Conservation (phyloP, 2,329 filamentous ascomycete genomes). For the Exophiala calicioides region DNA sequence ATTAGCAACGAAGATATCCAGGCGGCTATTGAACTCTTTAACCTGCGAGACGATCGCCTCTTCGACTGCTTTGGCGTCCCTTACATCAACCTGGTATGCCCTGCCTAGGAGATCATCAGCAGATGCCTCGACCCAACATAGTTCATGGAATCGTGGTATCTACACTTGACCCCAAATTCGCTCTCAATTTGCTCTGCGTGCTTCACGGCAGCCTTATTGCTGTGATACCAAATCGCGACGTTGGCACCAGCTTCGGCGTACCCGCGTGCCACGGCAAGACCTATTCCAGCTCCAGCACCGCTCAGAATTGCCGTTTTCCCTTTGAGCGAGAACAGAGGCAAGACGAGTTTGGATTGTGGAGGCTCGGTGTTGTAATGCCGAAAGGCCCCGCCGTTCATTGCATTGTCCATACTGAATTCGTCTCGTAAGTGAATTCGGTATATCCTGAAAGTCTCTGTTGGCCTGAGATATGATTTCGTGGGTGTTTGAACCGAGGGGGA, state of each 20-base stretch:
- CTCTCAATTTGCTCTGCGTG: constrained; percentile 65
- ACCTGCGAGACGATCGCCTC: constrained; percentile 45
- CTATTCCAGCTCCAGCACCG: constrained; percentile 69
- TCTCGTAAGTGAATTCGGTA: background rate
- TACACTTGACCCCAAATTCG: constrained; percentile 63
- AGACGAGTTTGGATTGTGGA: constrained; percentile 52
- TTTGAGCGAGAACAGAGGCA: constrained; percentile 69
- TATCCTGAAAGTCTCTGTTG: too few relatives aligned
- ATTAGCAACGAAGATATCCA: constrained; percentile 80
- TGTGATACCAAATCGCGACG: constrained; percentile 72
- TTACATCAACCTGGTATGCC: constrained; percentile 54
- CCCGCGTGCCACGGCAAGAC: constrained; percentile 63
- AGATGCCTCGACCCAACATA: background rate
- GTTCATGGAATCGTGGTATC: too few relatives aligned
- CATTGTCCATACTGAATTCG: constrained; percentile 38
- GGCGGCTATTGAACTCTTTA: constrained; percentile 69
- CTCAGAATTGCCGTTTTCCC: constrained; percentile 70
- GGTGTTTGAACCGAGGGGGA: too few relatives aligned
- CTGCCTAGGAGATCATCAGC: constrained; percentile 38
- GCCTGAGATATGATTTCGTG: too few relatives aligned
- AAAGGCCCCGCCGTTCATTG: constrained; percentile 52
- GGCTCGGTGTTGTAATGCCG: constrained; percentile 58
- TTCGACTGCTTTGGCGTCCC: constrained; percentile 44
- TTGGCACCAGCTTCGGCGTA: constrained; percentile 71
- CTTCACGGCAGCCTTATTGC: constrained; percentile 60